Evolutionary conservation across 345 rosid genomes (phyloP).

Genomic region (Durio zibethinus): DNA sequence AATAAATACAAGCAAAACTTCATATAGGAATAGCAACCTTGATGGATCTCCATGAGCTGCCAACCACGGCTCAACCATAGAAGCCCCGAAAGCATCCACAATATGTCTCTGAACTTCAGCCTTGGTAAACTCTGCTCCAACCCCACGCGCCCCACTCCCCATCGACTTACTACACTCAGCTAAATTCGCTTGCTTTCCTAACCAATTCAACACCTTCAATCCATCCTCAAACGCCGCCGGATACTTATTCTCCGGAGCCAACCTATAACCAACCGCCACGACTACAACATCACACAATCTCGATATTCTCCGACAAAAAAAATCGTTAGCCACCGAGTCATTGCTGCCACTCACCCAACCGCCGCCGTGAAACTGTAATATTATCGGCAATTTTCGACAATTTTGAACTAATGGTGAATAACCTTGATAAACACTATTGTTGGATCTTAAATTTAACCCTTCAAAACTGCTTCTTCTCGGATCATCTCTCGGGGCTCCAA

Average conservation of each 20-base stretch:
- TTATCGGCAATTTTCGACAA: slow-evolving; percentile 56
- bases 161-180: slow-evolving; percentile 78
- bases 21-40: slow-evolving; percentile 40
- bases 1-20: slow-evolving; percentile 13
- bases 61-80: slow-evolving; percentile 94
- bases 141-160: slow-evolving; percentile 41
- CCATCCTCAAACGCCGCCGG: slow-evolving; percentile 93
- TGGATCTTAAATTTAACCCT: slow-evolving; percentile 43
- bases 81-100: slow-evolving; percentile 78
- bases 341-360: slow-evolving; percentile 96
- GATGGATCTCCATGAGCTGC: slow-evolving; percentile 94
- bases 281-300: slow-evolving; percentile 82
- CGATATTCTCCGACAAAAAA: slow-evolving; percentile 71
- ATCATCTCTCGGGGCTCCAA: slow-evolving; percentile 22
- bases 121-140: slow-evolving; percentile 60
- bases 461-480: slow-evolving; percentile 51
- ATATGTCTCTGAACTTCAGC: slow-evolving; percentile 58
- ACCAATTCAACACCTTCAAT: slow-evolving; percentile 75
- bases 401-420: slow-evolving; percentile 53
- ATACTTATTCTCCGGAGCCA: slow-evolving; percentile 83
- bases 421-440: slow-evolving; percentile 51
- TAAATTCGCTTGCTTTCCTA: slow-evolving; percentile 93
- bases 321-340: slow-evolving; percentile 86
- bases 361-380: slow-evolving; percentile 94
- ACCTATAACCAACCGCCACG: slow-evolving; percentile 86